Conservation (phyloP, 2,329 filamentous ascomycete species). For the Stromatinia cepivora region DNA sequence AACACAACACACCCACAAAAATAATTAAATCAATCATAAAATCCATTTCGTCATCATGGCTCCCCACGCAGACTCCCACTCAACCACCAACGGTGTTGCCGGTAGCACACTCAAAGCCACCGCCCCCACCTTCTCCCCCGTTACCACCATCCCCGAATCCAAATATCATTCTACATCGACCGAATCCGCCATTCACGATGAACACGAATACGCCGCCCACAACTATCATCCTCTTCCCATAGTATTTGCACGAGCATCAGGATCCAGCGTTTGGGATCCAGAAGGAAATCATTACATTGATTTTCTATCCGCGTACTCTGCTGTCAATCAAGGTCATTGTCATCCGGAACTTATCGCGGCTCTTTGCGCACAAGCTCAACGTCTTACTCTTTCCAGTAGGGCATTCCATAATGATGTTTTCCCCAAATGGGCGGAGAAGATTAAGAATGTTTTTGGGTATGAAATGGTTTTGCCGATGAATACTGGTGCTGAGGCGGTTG, state of each 20-base stretch:
- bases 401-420: conserved; percentile 99
- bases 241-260: conserved; percentile 83
- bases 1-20: neutral
- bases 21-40: neutral
- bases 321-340: conserved; percentile 97
- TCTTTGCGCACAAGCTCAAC: conserved; percentile 82
- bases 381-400: conserved; percentile 86
- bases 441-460: conserved; percentile 85
- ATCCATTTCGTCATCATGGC: conserved; percentile 48
- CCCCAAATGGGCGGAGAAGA: conserved; percentile 90
- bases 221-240: conserved; percentile 98
- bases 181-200: conserved; percentile 72
- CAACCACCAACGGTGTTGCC: conserved; percentile 32
- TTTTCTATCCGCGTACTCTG: conserved; percentile 96
- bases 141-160: conserved; percentile 33
- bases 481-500: conserved; percentile 92
- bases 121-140: conserved; percentile 39
- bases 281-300: conserved; percentile 95
- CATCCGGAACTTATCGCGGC: conserved; percentile 94
- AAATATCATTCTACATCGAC: conserved; percentile 77
- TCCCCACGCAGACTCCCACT: conserved; percentile 53
- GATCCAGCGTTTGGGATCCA: conserved; percentile 92
- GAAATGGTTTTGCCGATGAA: conserved; percentile 99
- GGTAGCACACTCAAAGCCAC: conserved; percentile 43
- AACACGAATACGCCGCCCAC: conserved; percentile 87